Percentiles rank a stretch among this genome's conserved stretches.
Conservation (phyloP, 768 basidiomycete species). For the Leccinum boreale region DNA sequence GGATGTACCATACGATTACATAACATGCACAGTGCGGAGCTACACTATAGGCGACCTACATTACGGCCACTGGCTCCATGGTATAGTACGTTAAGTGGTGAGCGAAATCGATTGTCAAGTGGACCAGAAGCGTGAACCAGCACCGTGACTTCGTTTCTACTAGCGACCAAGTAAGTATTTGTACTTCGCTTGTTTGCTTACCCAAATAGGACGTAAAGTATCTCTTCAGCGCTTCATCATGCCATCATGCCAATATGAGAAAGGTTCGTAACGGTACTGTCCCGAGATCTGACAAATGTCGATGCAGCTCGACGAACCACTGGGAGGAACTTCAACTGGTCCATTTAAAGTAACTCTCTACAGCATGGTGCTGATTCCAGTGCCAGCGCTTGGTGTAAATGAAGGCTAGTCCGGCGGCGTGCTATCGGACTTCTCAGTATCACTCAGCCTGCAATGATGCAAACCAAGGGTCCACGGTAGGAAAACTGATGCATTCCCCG, state of each 20-base stretch:
- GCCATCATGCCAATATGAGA: background rate
- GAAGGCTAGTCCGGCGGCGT: background rate
- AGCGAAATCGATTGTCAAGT: background rate
- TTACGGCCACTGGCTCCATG: background rate
- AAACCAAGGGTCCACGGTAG: background rate
- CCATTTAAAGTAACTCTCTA: conserved; percentile 2
- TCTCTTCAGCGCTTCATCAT: background rate
- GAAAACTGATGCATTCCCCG: background rate
- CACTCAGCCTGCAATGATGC: background rate
- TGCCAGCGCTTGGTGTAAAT: conserved; percentile 2
- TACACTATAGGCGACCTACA: background rate
- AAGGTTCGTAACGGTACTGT: background rate
- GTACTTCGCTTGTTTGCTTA: background rate
- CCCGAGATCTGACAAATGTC: background rate
- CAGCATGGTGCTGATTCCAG: conserved; percentile 25
- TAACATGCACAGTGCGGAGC: conserved; percentile 3
- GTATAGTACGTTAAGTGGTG: background rate
- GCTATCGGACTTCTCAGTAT: background rate
- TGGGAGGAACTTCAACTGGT: background rate
- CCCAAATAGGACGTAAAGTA: conserved; percentile 1
- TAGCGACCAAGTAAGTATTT: no score
- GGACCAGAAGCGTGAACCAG: background rate
- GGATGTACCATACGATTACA: conserved; percentile 5
- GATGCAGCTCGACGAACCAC: background rate
- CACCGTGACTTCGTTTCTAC: background rate